A percentile compares a stretch with the other conserved stretches of the same genome.
Evolutionary conservation across 2,329 filamentous ascomycete species (phyloP).

Genomic region (Paecilomyces niveus): DNA sequence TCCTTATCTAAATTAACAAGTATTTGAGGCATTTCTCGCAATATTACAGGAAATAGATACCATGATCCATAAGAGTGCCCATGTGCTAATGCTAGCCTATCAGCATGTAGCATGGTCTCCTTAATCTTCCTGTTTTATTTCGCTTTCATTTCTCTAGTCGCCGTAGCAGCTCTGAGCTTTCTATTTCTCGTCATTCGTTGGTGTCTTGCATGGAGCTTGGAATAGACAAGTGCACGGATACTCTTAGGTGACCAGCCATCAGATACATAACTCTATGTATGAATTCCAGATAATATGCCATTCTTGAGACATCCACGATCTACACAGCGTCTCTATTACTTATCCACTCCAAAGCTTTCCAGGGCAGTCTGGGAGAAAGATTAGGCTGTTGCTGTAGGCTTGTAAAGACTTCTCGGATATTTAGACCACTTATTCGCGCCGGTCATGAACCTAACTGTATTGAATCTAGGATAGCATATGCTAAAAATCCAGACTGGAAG

Average conservation of each 20-base stretch:
- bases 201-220: not conserved
- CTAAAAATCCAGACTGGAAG: not conserved
- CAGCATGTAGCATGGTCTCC: not conserved
- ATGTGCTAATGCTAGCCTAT: not conserved
- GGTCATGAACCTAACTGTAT: no score
- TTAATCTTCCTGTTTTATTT: not conserved
- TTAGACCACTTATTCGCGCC: not conserved
- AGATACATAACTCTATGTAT: not conserved
- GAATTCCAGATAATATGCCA: not conserved
- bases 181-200: not conserved
- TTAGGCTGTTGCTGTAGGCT: not conserved
- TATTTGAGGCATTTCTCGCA: not conserved
- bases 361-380: not conserved
- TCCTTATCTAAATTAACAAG: no score
- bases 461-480: not conserved
- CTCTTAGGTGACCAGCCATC: not conserved
- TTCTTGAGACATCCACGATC: not conserved
- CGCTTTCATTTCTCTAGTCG: not conserved
- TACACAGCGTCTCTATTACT: not conserved
- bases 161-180: not conserved
- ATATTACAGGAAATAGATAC: not conserved
- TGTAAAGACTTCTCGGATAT: not conserved
- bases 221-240: not conserved
- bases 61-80: not conserved
- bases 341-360: not conserved